Base-by-base conservation (phyloP, 2,329 filamentous ascomycete genomes). In the Zymoseptoria tritici region DNA sequence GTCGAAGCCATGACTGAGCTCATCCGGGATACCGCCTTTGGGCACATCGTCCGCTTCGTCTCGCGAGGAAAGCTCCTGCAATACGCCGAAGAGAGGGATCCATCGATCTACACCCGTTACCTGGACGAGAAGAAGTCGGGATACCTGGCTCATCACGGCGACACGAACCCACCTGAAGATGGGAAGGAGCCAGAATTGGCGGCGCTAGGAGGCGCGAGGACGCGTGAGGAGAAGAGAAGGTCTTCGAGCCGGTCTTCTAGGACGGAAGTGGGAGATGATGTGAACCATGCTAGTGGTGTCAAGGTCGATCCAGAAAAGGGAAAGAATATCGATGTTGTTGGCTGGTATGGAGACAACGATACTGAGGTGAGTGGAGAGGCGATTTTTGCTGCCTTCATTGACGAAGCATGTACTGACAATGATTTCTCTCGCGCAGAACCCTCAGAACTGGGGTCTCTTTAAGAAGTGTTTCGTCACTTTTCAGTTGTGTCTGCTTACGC, bases 281-380 rank as follows among this genome's bases (percentile, higher is more conserved):
- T 73, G 57, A 77, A 78, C 55, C 64, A 75, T 26, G 70, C 73
- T 3, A 79, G 74, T 52, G 77, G 77, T 20, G 72, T 76, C 8
- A 69, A 68, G 29, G 69, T 81, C 13, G 80, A 83, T 66, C 73
- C 76, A 0, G 81, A 83, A 64, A 83, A 82, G 63, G 80, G 80
- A 0, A 74, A 70, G 60, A 79, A 83, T 67, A 67, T 76, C 7
- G 71, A 79, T 57, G 69, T 84, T 5, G 75, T 84, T 6, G 73
- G 76, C 42, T 84, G 81, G 81, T 80, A 75, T 64, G 78, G 77
- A 0, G 72, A 76, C 0, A 66, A 79, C 58, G 81, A 83, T 64
- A 70, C 74, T 4, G 74, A 46, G 36, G 36, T 46, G 65, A 62
- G 51, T 55, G 56, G 22, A 56, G 22, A 21, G 59, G 49, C 54